Base-by-base conservation (phyloP, 257 asterid genomes). In the Nicotiana noctiflora region DNA sequence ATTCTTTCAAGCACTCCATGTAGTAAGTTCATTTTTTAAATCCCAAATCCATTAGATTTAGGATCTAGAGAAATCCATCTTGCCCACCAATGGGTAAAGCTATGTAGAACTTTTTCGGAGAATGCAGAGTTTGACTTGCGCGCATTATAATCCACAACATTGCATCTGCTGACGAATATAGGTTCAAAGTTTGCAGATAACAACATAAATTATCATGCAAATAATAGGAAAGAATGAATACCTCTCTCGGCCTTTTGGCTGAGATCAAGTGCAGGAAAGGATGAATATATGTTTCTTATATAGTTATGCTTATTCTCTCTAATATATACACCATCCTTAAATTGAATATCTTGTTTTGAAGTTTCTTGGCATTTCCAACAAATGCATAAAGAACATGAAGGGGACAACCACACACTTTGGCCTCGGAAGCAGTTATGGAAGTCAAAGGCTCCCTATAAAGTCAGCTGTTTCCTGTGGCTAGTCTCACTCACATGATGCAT, bases 181-280 rank as follows among this genome's bases (percentile, higher is more conserved):
- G 76, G 27, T 67, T 56, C 5, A 40, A 40, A 13, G 5, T 51
- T 51, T 51, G 56, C 19, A 37, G 32, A 40, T 11, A 11, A 37
- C 52, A 68, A 68, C 21, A 12, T 40, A 68, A 11, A 40, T 68
- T 11, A 37, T n/a, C 17, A 19, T 68, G 76, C 32, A 40, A 37
- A 46, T 68, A 40, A 68, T 40, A 68, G 19, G 56, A 68, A 68
- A 40, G 56, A 32, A 40, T 40, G 49, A 40, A 84, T 84, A 82
- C 85, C 88, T 87, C 81, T 84, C 88, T 84, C 82, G 84, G 89
- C 84, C 86, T 82, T 82, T 86, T 84, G 89, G 88, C 88, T 84
- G 82, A 86, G 86, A 82, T 84, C 85, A 87, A 84, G 89, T 86
- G 85, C 12, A 40, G 49, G 56, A 68, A 68, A 19, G 56, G 56